phyloP scores from a whole-genome alignment of 2,329 filamentous ascomycete genomes.

The Aureobasidium melanogenum region DNA sequence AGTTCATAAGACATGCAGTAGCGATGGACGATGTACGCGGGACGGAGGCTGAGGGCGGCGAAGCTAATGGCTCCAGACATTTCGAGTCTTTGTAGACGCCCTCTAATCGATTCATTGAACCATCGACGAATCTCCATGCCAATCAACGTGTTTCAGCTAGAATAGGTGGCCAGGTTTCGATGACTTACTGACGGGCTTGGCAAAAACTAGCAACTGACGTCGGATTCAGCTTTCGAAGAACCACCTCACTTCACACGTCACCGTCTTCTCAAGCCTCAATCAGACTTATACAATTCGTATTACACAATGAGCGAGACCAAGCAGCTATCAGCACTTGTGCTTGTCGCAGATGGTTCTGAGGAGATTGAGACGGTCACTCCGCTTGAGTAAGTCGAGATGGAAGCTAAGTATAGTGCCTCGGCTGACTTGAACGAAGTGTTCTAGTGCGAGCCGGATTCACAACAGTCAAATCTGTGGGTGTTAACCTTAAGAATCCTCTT shows the following conservation, averaged over 20 bases:
- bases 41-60: neutral
- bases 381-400: slow-evolving; percentile 24
- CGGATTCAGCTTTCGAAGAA: neutral
- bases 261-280: too few relatives aligned
- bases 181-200: neutral
- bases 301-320: neutral
- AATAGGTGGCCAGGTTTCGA: neutral
- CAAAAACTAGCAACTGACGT: neutral
- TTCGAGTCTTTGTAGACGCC: neutral
- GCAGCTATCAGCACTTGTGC: slow-evolving; percentile 24
- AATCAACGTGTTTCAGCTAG: neutral
- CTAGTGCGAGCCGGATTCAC: slow-evolving; percentile 29
- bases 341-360: slow-evolving; percentile 31
- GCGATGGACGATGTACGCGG: neutral
- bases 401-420: neutral
- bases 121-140: neutral
- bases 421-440: slow-evolving; percentile 19
- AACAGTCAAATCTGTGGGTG: slow-evolving; percentile 27
- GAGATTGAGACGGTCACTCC: slow-evolving; percentile 34
- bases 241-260: neutral
- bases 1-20: neutral
- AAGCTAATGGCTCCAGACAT: neutral
- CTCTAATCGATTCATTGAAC: neutral
- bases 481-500: slow-evolving; percentile 25
- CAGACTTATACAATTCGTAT: neutral